A percentile compares a stretch with the other conserved stretches of the same genome.
These are phyloP conservation scores for Gaultheria prostrata DNA, from an alignment of 148 eudicot species.

Conservation along the genomic window DNA sequence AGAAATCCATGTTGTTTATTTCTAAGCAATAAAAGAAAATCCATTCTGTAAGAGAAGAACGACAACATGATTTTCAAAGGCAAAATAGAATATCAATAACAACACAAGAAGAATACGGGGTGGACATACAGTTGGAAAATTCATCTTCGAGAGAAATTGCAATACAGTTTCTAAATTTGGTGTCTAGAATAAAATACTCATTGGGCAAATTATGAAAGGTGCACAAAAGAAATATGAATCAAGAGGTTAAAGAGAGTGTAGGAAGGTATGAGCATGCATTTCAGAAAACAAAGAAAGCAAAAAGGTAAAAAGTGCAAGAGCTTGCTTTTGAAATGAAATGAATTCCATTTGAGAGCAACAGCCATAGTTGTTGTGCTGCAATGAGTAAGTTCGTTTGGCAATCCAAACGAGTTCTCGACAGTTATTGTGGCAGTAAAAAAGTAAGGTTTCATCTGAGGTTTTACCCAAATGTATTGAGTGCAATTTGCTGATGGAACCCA, in stretches of 20 bases:
- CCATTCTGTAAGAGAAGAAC: no score
- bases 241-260: background rate
- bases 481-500: conserved; percentile 12
- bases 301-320: background rate
- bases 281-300: background rate
- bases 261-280: background rate
- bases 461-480: background rate
- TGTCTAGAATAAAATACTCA: background rate
- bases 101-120: no score
- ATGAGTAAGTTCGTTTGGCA: background rate
- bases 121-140: no score
- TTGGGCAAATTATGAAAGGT: background rate
- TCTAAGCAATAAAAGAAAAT: no score
- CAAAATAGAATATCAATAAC: no score
- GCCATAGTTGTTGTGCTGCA: background rate
- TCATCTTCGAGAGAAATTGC: background rate
- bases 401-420: background rate
- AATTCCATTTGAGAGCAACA: background rate
- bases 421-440: background rate
- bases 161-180: background rate
- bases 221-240: background rate
- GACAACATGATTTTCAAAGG: no score
- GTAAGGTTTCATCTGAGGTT: background rate
- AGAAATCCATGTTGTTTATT: background rate
- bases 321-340: background rate